phyloP scores from a whole-genome alignment of 768 basidiomycete genomes.

The Exidia glandulosa region DNA sequence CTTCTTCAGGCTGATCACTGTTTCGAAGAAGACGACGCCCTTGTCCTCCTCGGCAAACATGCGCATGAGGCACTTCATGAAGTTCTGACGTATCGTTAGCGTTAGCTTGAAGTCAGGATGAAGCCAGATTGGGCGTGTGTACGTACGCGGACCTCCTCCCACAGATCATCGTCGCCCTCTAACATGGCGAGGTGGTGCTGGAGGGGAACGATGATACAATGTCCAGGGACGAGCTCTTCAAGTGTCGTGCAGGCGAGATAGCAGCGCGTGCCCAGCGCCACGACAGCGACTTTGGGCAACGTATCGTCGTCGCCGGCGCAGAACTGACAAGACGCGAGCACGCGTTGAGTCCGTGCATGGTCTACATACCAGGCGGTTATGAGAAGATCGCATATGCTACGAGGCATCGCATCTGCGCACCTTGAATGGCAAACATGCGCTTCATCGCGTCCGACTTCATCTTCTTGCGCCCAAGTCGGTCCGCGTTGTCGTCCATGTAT shows the following conservation, averaged over 20 bases:
- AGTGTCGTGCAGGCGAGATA: constrained; percentile 84
- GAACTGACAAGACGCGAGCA: constrained; percentile 71
- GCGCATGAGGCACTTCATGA: constrained; percentile 88
- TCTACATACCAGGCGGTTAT: constrained; percentile 51
- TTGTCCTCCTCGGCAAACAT: constrained; percentile 92
- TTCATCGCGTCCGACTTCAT: constrained; percentile 97
- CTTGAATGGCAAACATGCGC: constrained; percentile 91
- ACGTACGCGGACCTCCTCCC: constrained; percentile 89
- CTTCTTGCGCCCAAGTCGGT: constrained; percentile 82
- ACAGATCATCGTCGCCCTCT: constrained; percentile 93
- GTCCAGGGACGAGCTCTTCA: constrained; percentile 85
- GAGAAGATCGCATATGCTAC: background rate
- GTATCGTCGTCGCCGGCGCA: constrained; percentile 92
- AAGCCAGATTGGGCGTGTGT: background rate
- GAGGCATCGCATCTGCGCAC: constrained; percentile 24
- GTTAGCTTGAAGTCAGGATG: background rate
- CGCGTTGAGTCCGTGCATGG: constrained; percentile 90
- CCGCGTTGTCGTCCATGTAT: constrained; percentile 95
- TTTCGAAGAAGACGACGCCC: constrained; percentile 93
- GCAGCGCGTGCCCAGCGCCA: constrained; percentile 82
- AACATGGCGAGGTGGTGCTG: constrained; percentile 87
- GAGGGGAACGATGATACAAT: constrained; percentile 91
- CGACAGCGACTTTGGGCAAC: constrained; percentile 73
- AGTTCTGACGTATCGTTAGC: constrained; percentile 34
- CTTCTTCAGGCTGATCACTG: constrained; percentile 72